Percentiles rank a stretch among this genome's conserved stretches.
phyloP scores from a whole-genome alignment of 1,139 yeast species.

The Debaryomyces udenii region DNA sequence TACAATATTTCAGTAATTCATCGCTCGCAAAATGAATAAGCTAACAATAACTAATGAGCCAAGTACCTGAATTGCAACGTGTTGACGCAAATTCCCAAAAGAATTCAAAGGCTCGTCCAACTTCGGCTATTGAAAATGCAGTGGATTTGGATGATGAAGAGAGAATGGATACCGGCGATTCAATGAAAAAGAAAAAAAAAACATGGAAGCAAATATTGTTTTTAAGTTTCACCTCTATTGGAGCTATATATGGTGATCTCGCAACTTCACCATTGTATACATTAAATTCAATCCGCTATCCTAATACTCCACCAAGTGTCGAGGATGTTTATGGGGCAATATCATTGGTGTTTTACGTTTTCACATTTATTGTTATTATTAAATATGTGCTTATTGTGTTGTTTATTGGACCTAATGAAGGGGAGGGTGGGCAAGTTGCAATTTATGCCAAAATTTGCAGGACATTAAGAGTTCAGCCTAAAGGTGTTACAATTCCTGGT shows the following conservation, averaged over 20 bases:
- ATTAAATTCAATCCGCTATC: constrained; percentile 46
- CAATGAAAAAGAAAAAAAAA: constrained; percentile 16
- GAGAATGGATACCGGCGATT: constrained; percentile 3
- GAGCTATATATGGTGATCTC: constrained; percentile 64
- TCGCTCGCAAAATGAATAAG: too few species aligned
- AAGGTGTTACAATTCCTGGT: constrained; percentile 48
- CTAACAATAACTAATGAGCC: too few species aligned
- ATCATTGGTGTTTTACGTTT: constrained; percentile 57
- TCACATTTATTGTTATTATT: constrained; percentile 53
- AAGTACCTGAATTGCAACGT: too few species aligned
- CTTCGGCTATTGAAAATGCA: background rate
- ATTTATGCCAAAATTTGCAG: constrained; percentile 60
- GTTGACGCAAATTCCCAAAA: too few species aligned
- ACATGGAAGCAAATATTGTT: constrained; percentile 27
- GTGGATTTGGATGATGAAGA: constrained; percentile 9
- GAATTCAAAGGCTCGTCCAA: background rate
- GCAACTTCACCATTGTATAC: constrained; percentile 65
- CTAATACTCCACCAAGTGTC: constrained; percentile 30
- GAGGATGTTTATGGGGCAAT: constrained; percentile 53
- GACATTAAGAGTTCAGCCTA: constrained; percentile 49
- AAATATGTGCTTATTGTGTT: constrained; percentile 55
- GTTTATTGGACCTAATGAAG: constrained; percentile 54
- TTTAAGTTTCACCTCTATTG: constrained; percentile 45
- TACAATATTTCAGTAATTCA: background rate
- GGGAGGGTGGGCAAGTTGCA: constrained; percentile 67